Conservation (phyloP, 1,139 yeast species). For the Eremothecium gossypii region DNA sequence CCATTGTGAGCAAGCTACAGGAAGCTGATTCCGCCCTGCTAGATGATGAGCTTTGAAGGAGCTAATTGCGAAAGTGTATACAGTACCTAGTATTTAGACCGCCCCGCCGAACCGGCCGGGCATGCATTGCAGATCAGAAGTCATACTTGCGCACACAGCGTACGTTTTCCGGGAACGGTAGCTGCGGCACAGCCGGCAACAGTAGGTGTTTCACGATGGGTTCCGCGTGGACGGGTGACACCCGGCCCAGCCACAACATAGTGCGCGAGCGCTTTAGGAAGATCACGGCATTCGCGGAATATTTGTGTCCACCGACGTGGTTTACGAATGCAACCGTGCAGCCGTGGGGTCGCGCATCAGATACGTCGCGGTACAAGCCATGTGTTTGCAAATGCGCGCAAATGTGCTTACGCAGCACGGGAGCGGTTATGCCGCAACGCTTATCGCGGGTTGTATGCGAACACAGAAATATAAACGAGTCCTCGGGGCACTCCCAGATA, state of each 20-base stretch:
- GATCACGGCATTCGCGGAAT: slow-evolving; percentile 76
- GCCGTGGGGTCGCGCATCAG: slow-evolving; percentile 68
- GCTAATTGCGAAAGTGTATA: neutral
- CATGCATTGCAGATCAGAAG: slow-evolving; percentile 15
- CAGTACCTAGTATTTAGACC: neutral
- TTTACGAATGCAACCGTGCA: slow-evolving; percentile 60
- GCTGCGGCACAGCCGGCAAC: slow-evolving; percentile 21
- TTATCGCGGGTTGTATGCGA: slow-evolving; percentile 89
- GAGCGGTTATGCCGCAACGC: slow-evolving; percentile 90
- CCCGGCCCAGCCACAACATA: slow-evolving; percentile 80
- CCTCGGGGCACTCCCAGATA: slow-evolving; percentile 35
- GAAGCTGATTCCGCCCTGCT: neutral
- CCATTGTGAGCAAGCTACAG: neutral
- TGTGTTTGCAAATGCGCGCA: slow-evolving; percentile 62
- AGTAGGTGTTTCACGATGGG: slow-evolving; percentile 57
- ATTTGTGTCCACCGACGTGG: slow-evolving; percentile 95
- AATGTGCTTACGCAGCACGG: slow-evolving; percentile 75
- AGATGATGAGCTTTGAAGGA: neutral
- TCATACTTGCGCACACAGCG: slow-evolving; percentile 28
- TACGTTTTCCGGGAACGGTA: slow-evolving; percentile 29
- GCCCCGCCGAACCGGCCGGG: too few species aligned
- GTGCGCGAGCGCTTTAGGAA: slow-evolving; percentile 60
- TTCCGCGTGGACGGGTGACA: slow-evolving; percentile 65
- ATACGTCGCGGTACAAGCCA: slow-evolving; percentile 62
- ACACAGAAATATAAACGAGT: slow-evolving; percentile 64